Percentiles rank a stretch among this genome's conserved stretches.
Evolutionary conservation across 192 early-diverging fungal genomes (phyloP).

Genomic region (Lobulomyces angularis): DNA sequence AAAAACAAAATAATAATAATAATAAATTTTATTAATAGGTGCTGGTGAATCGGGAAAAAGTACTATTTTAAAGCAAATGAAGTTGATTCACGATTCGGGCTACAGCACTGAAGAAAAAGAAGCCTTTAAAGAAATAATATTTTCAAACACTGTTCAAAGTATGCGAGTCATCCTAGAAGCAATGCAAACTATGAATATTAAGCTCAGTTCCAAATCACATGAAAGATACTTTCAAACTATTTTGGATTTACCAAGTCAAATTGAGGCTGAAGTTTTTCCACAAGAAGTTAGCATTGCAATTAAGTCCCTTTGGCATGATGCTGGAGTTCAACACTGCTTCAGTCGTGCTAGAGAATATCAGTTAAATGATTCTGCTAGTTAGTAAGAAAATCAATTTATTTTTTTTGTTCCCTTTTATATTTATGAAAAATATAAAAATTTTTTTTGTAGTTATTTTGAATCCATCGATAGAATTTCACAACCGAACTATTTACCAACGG

Average conservation of each 20-base stretch:
- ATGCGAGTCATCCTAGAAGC: slow-evolving; percentile 81
- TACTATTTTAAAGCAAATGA: slow-evolving; percentile 81
- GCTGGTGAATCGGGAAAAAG: slow-evolving; percentile 80
- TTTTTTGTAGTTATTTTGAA: slow-evolving; percentile 30
- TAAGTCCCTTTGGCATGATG: slow-evolving; percentile 32
- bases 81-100: slow-evolving; percentile 73
- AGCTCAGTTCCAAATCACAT: slow-evolving; percentile 36
- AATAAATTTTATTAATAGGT: no score
- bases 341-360: slow-evolving; percentile 29
- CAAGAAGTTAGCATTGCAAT: slow-evolving; percentile 23
- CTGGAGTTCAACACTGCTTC: slow-evolving; percentile 24
- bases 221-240: slow-evolving; percentile 24
- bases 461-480: slow-evolving; percentile 32
- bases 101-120: slow-evolving; percentile 69
- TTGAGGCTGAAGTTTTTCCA: slow-evolving; percentile 24
- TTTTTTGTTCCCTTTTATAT: not conserved
- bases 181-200: slow-evolving; percentile 60
- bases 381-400: slow-evolving; percentile 20
- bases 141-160: slow-evolving; percentile 71
- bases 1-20: no score
- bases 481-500: slow-evolving; percentile 32
- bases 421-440: not conserved
- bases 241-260: slow-evolving; percentile 17
- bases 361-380: slow-evolving; percentile 35
- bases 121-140: slow-evolving; percentile 75